Conservation (phyloP, 139 green algal genomes). For the Coccomyxa sp. region DNA sequence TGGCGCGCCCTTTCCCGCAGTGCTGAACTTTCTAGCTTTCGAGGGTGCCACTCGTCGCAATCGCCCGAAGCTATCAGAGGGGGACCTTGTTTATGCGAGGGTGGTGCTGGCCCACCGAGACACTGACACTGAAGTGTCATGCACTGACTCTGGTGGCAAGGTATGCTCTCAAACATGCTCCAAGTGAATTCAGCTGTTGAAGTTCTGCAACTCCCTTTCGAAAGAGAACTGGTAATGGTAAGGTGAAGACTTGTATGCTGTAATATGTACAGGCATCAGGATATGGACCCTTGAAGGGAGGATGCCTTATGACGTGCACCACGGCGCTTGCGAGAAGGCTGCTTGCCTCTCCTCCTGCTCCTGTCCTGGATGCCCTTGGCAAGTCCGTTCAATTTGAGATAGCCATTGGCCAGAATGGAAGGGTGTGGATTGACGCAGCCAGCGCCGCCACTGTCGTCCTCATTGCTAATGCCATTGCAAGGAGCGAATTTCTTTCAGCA, state of each 20-base stretch:
- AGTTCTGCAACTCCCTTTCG: no score
- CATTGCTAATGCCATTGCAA: slow-evolving; percentile 33
- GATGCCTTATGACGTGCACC: slow-evolving; percentile 31
- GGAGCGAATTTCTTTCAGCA: slow-evolving; percentile 22
- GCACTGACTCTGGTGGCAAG: slow-evolving; percentile 55
- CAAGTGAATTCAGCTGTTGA: no score
- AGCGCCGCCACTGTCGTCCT: slow-evolving; percentile 29
- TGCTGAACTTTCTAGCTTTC: slow-evolving; percentile 76
- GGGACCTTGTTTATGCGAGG: slow-evolving; percentile 73
- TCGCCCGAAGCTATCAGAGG: slow-evolving; percentile 51
- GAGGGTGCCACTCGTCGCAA: slow-evolving; percentile 79
- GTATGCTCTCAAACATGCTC: slow-evolving; percentile 2
- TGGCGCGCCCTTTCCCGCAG: slow-evolving; percentile 52
- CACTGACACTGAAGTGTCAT: slow-evolving; percentile 65
- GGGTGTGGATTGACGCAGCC: slow-evolving; percentile 56
- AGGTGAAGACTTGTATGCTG: background rate
- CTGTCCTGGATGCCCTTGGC: slow-evolving; percentile 55
- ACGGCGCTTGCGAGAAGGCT: slow-evolving; percentile 40
- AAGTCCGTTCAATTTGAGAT: slow-evolving; percentile 65
- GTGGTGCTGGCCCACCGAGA: slow-evolving; percentile 60
- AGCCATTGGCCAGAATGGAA: slow-evolving; percentile 72
- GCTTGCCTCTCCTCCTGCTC: slow-evolving; percentile 25
- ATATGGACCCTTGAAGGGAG: slow-evolving; percentile 66
- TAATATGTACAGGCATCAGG: slow-evolving; percentile 31
- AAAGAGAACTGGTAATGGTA: background rate